These are phyloP conservation scores for Eutreptiella sp. DNA, from an alignment of 208 protist species.

Conservation along the genomic window DNA sequence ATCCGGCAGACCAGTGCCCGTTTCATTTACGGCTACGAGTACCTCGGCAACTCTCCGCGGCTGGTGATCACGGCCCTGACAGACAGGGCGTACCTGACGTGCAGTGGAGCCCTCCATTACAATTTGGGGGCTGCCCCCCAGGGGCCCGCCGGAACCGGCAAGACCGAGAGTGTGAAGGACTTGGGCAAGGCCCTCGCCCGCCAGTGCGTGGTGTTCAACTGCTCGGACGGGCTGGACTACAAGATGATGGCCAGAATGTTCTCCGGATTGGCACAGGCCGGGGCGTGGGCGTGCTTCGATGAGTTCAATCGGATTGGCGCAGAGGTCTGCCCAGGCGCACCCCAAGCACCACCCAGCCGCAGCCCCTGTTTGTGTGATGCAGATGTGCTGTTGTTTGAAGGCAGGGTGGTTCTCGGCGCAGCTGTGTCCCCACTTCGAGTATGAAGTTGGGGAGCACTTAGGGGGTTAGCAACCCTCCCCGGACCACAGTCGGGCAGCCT, in stretches of 20 bases:
- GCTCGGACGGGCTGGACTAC: constrained; percentile 92
- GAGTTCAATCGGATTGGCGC: constrained; percentile 95
- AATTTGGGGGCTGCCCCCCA: constrained; percentile 84
- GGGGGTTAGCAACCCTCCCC: too few relatives aligned
- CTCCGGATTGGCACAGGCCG: constrained; percentile 84
- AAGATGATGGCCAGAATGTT: constrained; percentile 92
- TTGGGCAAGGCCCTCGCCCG: constrained; percentile 78
- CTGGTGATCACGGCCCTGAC: constrained; percentile 96
- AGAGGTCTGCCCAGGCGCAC: too few relatives aligned
- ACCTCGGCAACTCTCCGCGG: constrained; percentile 84
- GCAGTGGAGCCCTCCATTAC: constrained; percentile 85
- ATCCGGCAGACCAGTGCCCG: constrained; percentile 77
- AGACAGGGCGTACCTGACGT: constrained; percentile 85
- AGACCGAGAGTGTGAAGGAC: constrained; percentile 94
- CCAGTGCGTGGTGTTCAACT: constrained; percentile 92
- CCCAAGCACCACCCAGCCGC: too few relatives aligned
- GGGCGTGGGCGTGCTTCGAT: constrained; percentile 93
- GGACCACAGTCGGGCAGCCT: too few relatives aligned
- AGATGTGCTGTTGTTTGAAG: too few relatives aligned
- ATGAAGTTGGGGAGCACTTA: too few relatives aligned
- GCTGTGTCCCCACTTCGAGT: too few relatives aligned
- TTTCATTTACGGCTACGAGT: constrained; percentile 90
- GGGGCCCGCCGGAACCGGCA: constrained; percentile 92
- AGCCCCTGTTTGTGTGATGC: too few relatives aligned
- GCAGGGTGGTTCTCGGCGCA: too few relatives aligned